Evolutionary conservation across 1,284 basidiomycete genomes (phyloP), one percentile per base, ranked within the genome.

Genomic region (Tremellales sp.): DNA sequence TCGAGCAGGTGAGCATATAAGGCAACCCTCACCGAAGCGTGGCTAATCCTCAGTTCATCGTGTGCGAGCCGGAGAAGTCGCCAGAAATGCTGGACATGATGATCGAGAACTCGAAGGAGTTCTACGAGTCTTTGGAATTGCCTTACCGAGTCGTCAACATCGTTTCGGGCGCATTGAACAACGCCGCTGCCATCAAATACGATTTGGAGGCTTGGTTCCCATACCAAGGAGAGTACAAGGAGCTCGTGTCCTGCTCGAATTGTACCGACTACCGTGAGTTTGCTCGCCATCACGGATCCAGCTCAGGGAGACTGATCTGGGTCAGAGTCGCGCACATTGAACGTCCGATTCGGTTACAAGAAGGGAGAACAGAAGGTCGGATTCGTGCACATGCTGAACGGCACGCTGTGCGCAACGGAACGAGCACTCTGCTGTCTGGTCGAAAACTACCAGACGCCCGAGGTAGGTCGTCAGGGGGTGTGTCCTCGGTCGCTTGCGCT

Each of bases 201-300:
- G 96, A 99, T 76, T 74, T 99, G 50, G 94, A 99, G 75, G 96
- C 94, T 43, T 99, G 91, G 90, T 98, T 99, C 82, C 94, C 94
- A 3, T 97, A 90, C 83, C 94, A 97, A 76, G 86, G 85, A 51
- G 86, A 81, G 57, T 92, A 94, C 80, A 98, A 98, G 80, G 94
- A 99, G 64, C 76, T 92, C 27, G 88, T 92, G 31, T 89, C 87
- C 60, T 89, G 87, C 69, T 89, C 87, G 66, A 93, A 92, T 73
- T 94, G 90, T 75, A 94, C 89, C 19, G 90, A 94, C 72, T 93
- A 93, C 73, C 89, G 89, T 92, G 65, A 78, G 87, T 82, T 22
- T 15, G 8, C 27, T 8, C 23, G 22, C 29, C 40, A 33, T 33
- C 29, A 33, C 8, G 13, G 11, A 27, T 48, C 4, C 29, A 27